phyloP scores from a whole-genome alignment of 495 filamentous ascomycete genomes.

The Thermothielavioides terrestris region DNA sequence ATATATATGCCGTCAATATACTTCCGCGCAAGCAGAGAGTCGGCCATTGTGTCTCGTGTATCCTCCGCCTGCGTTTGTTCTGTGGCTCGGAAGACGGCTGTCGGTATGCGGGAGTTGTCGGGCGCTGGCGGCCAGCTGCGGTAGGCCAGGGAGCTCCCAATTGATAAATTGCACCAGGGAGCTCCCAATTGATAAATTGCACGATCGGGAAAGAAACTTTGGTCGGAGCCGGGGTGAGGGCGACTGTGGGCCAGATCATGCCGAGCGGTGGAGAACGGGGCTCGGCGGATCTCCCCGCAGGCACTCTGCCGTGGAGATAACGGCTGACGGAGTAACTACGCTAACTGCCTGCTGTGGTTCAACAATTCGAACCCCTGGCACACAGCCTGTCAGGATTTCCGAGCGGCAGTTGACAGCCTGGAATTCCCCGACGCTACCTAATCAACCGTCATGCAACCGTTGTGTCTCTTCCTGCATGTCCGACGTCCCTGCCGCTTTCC shows the following conservation, averaged over 20 bases:
- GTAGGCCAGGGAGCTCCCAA: background rate
- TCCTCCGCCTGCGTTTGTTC: background rate
- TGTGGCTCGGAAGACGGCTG: background rate
- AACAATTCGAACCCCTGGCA: constrained; percentile 5
- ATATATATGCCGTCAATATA: constrained; percentile 72
- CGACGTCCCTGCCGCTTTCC: background rate
- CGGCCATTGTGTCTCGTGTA: constrained; percentile 15
- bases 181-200: constrained; percentile 1
- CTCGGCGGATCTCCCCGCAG: constrained; percentile 11
- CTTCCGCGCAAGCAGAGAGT: constrained; percentile 28
- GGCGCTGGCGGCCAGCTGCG: background rate
- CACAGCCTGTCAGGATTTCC: too few relatives aligned
- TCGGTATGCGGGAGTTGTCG: background rate
- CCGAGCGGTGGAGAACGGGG: constrained; percentile 10
- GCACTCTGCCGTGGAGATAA: constrained; percentile 5
- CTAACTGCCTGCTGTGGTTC: too few relatives aligned
- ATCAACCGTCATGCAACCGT: background rate
- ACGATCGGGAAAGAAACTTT: constrained; percentile 2
- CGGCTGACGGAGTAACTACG: too few relatives aligned
- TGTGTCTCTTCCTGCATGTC: background rate
- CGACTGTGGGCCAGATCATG: constrained; percentile 19
- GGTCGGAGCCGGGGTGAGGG: background rate
- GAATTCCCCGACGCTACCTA: too few relatives aligned
- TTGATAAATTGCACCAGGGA: constrained; percentile 2
- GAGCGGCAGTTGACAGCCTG: too few relatives aligned